These are phyloP conservation scores for Russula compacta DNA, from an alignment of 768 basidiomycete species.

Conservation along the genomic window DNA sequence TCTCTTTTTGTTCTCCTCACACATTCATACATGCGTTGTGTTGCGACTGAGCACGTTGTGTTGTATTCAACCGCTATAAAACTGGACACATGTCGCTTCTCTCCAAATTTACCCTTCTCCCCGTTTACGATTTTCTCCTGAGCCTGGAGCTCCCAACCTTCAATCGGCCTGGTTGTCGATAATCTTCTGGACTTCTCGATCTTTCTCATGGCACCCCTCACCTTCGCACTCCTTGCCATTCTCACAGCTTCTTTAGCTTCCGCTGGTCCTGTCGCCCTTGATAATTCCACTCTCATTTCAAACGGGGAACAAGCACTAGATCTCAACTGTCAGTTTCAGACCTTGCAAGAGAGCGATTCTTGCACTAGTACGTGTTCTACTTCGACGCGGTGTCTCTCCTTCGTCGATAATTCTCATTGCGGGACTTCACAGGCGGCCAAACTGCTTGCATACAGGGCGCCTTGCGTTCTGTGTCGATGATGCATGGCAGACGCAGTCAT, in stretches of 20 bases:
- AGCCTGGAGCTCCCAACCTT: conserved; percentile 14
- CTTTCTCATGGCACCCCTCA: conserved; percentile 5
- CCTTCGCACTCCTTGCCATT: conserved; percentile 21
- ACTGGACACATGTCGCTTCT: neutral
- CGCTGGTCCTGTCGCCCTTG: conserved; percentile 29
- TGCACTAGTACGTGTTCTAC: conserved; percentile 35
- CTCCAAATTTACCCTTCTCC: neutral
- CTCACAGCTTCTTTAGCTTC: conserved; percentile 25
- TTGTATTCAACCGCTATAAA: conserved; percentile 2
- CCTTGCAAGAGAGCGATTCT: conserved; percentile 32
- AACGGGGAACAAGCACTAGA: conserved; percentile 45
- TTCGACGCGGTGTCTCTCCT: neutral
- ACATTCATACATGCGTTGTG: neutral
- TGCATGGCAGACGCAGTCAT: conserved; percentile 34
- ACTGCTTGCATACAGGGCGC: conserved; percentile 37
- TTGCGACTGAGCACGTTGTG: neutral
- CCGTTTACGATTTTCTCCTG: neutral
- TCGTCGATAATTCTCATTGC: neutral
- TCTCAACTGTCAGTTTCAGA: conserved; percentile 40
- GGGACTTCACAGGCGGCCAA: conserved; percentile 30
- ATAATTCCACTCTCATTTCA: conserved; percentile 34
- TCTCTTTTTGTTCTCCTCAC: neutral
- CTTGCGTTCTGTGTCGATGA: conserved; percentile 34
- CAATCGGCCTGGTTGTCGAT: conserved; percentile 8
- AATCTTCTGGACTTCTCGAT: neutral